Evolutionary conservation across 1,284 basidiomycete species (phyloP).

Genomic region (Omphalotus olearius): DNA sequence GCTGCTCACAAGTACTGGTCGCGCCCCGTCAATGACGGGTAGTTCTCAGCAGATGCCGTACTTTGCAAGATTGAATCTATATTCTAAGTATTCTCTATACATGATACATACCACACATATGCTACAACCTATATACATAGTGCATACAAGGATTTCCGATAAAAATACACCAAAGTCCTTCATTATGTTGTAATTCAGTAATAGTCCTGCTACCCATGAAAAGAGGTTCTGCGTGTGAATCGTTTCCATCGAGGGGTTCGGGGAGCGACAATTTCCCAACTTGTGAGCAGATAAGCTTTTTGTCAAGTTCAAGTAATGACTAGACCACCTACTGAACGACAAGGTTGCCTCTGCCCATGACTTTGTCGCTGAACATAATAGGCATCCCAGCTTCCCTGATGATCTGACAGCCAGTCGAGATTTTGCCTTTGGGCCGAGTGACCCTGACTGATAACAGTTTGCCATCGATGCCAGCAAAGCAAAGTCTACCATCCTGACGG

Average conservation of each 20-base stretch:
- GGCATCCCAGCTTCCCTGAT: conserved; percentile 81
- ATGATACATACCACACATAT: no score
- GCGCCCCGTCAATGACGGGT: no score
- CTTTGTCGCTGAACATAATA: conserved; percentile 57
- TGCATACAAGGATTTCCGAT: no score
- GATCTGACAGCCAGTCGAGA: conserved; percentile 39
- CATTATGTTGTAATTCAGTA: no score
- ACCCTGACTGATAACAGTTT: conserved; percentile 57
- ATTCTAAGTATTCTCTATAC: no score
- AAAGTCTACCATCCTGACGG: conserved; percentile 42
- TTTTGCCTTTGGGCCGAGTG: conserved; percentile 61
- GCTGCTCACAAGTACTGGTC: no score
- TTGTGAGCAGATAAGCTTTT: neutral
- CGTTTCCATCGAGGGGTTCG: conserved; percentile 4
- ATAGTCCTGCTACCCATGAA: no score
- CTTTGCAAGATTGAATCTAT: no score
- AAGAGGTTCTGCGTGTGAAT: neutral
- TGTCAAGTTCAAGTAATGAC: conserved; percentile 5
- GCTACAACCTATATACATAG: no score
- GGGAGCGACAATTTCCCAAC: conserved; percentile 8
- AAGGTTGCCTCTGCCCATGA: conserved; percentile 72
- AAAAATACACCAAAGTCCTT: no score
- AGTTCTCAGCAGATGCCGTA: no score
- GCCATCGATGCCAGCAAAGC: conserved; percentile 70
- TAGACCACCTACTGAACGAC: conserved; percentile 57